Evolutionary conservation across 2,329 filamentous ascomycete species (phyloP).

Genomic region (Colletotrichum tanaceti): DNA sequence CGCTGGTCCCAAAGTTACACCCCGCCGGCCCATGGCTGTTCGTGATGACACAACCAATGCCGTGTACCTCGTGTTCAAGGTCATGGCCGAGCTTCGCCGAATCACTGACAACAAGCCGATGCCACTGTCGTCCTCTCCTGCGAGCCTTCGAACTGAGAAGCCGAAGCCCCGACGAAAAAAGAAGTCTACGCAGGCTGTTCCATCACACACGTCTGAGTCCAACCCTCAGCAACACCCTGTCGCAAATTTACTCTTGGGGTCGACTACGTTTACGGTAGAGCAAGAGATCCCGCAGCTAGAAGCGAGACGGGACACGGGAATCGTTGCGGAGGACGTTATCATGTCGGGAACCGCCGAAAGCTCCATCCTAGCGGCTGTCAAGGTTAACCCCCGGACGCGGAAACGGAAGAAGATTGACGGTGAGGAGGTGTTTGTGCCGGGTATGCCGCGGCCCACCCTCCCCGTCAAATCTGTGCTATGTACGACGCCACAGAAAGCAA

Average conservation of each 20-base stretch:
- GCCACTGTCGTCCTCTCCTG: not conserved
- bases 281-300: not conserved
- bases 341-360: slow-evolving; percentile 41
- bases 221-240: not conserved
- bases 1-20: slow-evolving; percentile 42
- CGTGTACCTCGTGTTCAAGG: slow-evolving; percentile 58
- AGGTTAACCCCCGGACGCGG: slow-evolving; percentile 59
- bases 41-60: slow-evolving; percentile 60
- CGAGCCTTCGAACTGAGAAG: not conserved
- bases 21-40: slow-evolving; percentile 54
- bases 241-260: not conserved
- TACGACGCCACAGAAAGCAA: slow-evolving; percentile 37
- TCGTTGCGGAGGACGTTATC: not conserved
- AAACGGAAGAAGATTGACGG: slow-evolving; percentile 61
- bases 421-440: slow-evolving; percentile 43
- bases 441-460: slow-evolving; percentile 9
- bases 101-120: slow-evolving; percentile 46
- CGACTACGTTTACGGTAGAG: not conserved
- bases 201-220: slow-evolving; percentile 38
- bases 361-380: slow-evolving; percentile 65
- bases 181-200: slow-evolving; percentile 55
- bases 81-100: slow-evolving; percentile 53
- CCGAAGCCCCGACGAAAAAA: slow-evolving; percentile 50
- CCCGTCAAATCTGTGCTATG: slow-evolving; percentile 42
- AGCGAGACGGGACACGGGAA: not conserved